These are phyloP conservation scores for Cryptosporidium muris DNA, from an alignment of 169 alveolate genomes.

Conservation along the genomic window DNA sequence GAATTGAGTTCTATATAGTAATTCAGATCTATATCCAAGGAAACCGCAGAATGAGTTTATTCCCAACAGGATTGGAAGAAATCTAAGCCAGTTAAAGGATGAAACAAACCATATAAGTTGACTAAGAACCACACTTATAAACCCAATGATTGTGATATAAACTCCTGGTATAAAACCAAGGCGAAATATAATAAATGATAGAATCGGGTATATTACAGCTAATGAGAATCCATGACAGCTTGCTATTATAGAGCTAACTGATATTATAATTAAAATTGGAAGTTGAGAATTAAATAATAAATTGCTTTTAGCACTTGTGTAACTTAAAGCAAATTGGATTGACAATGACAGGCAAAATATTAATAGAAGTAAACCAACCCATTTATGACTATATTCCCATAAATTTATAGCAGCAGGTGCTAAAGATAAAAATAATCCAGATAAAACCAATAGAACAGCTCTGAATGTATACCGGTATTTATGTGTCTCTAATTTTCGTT, in stretches of 20 bases:
- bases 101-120: conserved; percentile 29
- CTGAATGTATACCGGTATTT: conserved; percentile 40
- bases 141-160: conserved; percentile 39
- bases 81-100: conserved; percentile 20
- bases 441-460: conserved; percentile 40
- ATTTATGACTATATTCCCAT: background rate
- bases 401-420: conserved; percentile 34
- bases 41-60: conserved; percentile 81
- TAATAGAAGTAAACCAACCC: conserved; percentile 27
- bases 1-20: conserved; percentile 82
- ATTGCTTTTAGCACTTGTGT: conserved; percentile 2
- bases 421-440: conserved; percentile 5
- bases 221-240: conserved; percentile 40
- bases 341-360: conserved; percentile 19
- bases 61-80: conserved; percentile 81
- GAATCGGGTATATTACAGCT: conserved; percentile 32
- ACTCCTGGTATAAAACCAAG: conserved; percentile 46
- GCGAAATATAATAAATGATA: conserved; percentile 48
- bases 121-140: conserved; percentile 18
- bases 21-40: conserved; percentile 87
- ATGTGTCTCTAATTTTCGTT: conserved; percentile 23
- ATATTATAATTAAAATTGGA: conserved; percentile 8
- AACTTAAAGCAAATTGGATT: conserved; percentile 19
- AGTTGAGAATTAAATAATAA: conserved; percentile 8
- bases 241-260: conserved; percentile 44